A percentile compares a stretch with the other conserved stretches of the same genome.
phyloP scores from a whole-genome alignment of 1,284 basidiomycete genomes.

The Puccinia brachypodii region DNA sequence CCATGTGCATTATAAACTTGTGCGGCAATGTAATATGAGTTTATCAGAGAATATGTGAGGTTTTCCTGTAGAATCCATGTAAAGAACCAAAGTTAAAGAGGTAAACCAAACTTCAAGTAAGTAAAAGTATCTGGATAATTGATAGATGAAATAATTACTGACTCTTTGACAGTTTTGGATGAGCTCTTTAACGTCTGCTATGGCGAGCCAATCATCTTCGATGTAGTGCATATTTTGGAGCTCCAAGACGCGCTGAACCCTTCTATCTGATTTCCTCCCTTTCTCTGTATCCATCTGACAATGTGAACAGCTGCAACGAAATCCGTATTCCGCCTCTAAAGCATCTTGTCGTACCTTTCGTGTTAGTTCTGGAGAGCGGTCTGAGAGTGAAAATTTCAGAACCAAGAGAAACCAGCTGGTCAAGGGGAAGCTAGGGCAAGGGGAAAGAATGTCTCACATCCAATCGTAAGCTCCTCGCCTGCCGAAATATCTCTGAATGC shows the following conservation, averaged over 20 bases:
- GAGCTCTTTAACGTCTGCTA: not conserved
- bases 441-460: not conserved
- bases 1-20: constrained; percentile 22
- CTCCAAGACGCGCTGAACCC: not conserved
- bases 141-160: not conserved
- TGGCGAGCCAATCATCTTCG: not conserved
- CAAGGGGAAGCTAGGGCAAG: not conserved
- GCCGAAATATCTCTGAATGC: constrained; percentile 21
- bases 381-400: not conserved
- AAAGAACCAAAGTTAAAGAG: not conserved
- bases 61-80: constrained; percentile 4
- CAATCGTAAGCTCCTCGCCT: constrained; percentile 35
- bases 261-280: not conserved
- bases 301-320: constrained; percentile 29
- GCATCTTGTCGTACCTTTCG: not conserved
- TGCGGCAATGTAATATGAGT: constrained; percentile 9
- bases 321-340: not conserved
- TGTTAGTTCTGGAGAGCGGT: not conserved
- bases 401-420: not conserved
- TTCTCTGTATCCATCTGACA: not conserved
- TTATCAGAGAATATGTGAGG: not conserved
- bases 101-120: not conserved
- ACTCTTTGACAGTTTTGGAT: not conserved
- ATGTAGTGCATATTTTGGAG: constrained; percentile 14
- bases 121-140: not conserved